Evolutionary conservation across 2,329 filamentous ascomycete genomes (phyloP), one percentile per base, ranked within the genome.

Genomic region (Clarireedia hainanense): DNA sequence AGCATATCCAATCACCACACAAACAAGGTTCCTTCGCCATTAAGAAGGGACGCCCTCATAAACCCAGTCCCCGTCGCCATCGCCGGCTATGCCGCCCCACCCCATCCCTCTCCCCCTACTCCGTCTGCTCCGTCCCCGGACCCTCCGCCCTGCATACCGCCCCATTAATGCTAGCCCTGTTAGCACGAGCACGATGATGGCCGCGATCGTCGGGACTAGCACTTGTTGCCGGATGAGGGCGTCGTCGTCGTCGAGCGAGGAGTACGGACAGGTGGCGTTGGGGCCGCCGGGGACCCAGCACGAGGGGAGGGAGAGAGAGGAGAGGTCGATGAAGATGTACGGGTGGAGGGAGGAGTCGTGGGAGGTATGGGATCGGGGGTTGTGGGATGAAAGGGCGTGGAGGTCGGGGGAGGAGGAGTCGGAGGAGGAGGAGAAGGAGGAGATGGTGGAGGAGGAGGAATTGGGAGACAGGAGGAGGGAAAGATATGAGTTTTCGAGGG

Each of bases 21-120:
- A 20, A 20, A 20, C 20, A 20, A 20, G 20, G 20, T 9, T 4
- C 12, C 3, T 5, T 24, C 7, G 2, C 9, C n/a, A 5, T 64
- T 42, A 67, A 30, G 64, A 67, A 14, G 84, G 84, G 50, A 88
- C 82, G 15, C 84, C 84, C 66, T 87, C 84, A 71, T 87, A 86
- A 63, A 85, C 80, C 77, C 81, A 84, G 5, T 20, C 39, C 14
- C 6, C 39, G 10, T 40, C 39, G 6, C 10, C 12, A 40, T 40
- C 39, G 6, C 2, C 3, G 6, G 1, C 12, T 4, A 14, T 14
- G 2, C 7, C 14, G 1, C 5, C 17, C 39, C 39, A 6, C 2
- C 1, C 80, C 80, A 58, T 74, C 73, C 20, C 71, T 69, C 46
- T 69, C 69, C 56, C 70, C 67, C 63, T 77, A 75, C 63, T 75